These are phyloP conservation scores for Magnolia sinica DNA, from an alignment of 164 flowering plant genomes.

Conservation along the genomic window DNA sequence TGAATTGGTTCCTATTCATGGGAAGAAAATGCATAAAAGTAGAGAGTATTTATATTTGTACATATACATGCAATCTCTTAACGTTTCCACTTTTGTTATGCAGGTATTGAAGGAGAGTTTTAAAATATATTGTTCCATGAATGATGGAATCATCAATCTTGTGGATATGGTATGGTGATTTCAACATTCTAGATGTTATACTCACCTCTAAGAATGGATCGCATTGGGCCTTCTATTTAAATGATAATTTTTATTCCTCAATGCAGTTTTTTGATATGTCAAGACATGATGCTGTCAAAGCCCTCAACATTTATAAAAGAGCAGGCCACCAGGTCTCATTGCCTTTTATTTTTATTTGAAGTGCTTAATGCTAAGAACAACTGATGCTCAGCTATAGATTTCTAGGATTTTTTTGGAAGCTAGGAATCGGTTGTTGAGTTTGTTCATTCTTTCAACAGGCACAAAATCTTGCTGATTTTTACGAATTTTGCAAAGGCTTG, in stretches of 20 bases:
- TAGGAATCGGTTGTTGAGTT: not conserved
- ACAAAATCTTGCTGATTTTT: constrained; percentile 83
- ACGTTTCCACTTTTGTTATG: constrained; percentile 17
- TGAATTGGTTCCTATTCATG: too few species aligned
- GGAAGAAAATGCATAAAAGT: too few species aligned
- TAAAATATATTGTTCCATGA: constrained; percentile 92
- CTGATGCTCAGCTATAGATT: not conserved
- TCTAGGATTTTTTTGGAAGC: not conserved
- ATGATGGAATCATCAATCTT: constrained; percentile 97
- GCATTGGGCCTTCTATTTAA: not conserved
- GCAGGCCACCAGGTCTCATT: constrained; percentile 76
- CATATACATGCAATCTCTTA: too few species aligned
- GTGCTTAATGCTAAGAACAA: not conserved
- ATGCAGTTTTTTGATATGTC: constrained; percentile 94
- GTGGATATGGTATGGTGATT: too few species aligned
- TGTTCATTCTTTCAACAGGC: constrained; percentile 48
- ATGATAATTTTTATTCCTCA: constrained; percentile 6
- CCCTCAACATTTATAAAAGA: constrained; percentile 79
- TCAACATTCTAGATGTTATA: not conserved
- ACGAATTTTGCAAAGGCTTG: constrained; percentile 88
- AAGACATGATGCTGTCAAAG: constrained; percentile 91
- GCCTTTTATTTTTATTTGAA: not conserved
- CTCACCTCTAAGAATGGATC: not conserved
- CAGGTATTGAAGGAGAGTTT: constrained; percentile 97
- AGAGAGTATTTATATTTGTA: too few species aligned